Conservation (phyloP, 331 rosid species). For the Cydonia oblonga region DNA sequence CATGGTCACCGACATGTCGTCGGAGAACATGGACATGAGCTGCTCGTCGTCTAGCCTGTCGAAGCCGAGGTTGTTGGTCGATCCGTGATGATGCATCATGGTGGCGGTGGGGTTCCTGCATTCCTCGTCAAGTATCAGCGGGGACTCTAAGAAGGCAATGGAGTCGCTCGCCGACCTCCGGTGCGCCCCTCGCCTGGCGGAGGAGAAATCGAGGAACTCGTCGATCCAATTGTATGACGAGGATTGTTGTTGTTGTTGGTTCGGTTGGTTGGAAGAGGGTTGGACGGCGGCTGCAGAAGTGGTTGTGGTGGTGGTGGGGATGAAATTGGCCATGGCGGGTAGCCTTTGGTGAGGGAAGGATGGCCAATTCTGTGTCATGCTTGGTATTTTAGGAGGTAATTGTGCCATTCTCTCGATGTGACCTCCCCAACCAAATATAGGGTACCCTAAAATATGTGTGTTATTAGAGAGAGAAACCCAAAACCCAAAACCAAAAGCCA, state of each 20-base stretch:
- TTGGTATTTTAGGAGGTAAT: constrained; percentile 89
- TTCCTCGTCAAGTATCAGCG: constrained; percentile 24
- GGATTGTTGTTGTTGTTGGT: background rate
- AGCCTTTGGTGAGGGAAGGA: constrained; percentile 38
- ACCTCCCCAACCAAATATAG: background rate
- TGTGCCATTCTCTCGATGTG: constrained; percentile 49
- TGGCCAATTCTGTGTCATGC: constrained; percentile 71
- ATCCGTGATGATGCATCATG: background rate
- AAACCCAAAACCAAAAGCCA: background rate
- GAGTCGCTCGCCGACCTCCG: constrained; percentile 77
- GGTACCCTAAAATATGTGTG: background rate
- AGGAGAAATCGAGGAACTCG: constrained; percentile 77
- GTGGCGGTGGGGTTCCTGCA: constrained; percentile 20
- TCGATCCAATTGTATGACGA: constrained; percentile 38
- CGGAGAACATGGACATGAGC: constrained; percentile 73
- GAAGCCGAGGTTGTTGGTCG: constrained; percentile 16
- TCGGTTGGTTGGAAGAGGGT: background rate
- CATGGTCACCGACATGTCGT: constrained; percentile 27
- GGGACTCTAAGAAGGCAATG: constrained; percentile 53
- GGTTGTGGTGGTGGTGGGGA: constrained; percentile 5
- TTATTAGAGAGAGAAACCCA: constrained; percentile 12
- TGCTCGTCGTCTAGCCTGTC: constrained; percentile 79
- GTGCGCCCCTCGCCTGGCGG: constrained; percentile 58
- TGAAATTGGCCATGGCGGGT: constrained; percentile 25
- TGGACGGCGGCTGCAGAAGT: background rate